Conservation (phyloP, 306 rosid species). For the Cucumis sativus region Cucumber_9930_V3 NC_026657.2:29362501-29363000, state of each 20-base stretch:
- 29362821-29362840: not conserved
- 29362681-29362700: slow-evolving; percentile 61
- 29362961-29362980: slow-evolving; percentile 63
- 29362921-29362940: not conserved
- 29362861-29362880: not conserved
- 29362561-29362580: not conserved
- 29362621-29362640: slow-evolving; percentile 56
- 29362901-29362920: slow-evolving; percentile 10
- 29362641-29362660: slow-evolving; percentile 50
- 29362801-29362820: not conserved
- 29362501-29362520: slow-evolving; percentile 50
- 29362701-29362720: slow-evolving; percentile 66
- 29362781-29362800: not conserved
- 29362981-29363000: slow-evolving; percentile 54
- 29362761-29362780: not conserved
- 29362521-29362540: slow-evolving; percentile 22
- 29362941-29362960: not conserved
- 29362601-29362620: slow-evolving; percentile 62
- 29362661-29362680: slow-evolving; percentile 54
- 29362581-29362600: not conserved
- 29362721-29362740: slow-evolving; percentile 49
- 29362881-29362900: not conserved
- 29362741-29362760: slow-evolving; percentile 15
- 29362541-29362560: not conserved
- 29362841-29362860: not conserved